Evolutionary conservation across 352 stramenopile genomes (phyloP).

Genomic region (Phytophthora agathidicida): DNA sequence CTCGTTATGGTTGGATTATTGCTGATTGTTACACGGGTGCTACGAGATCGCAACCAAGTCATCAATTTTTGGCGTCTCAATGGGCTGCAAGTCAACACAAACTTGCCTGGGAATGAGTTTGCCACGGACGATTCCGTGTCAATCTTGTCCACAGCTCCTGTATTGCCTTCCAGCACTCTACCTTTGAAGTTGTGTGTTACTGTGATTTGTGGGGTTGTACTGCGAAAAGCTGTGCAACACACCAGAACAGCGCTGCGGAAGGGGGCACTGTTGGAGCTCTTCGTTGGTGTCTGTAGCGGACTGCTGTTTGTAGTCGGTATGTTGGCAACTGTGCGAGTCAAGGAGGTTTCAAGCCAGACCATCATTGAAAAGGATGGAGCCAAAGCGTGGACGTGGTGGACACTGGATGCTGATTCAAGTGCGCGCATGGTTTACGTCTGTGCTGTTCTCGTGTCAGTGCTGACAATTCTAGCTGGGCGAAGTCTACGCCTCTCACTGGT

Average conservation of each 20-base stretch:
- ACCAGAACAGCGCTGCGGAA: neutral
- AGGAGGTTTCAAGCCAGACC: slow-evolving; percentile 16
- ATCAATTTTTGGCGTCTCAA: slow-evolving; percentile 91
- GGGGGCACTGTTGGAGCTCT: slow-evolving; percentile 6
- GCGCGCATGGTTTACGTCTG: slow-evolving; percentile 58
- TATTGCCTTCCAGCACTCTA: slow-evolving; percentile 38
- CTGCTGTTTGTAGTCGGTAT: slow-evolving; percentile 35
- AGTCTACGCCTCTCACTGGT: slow-evolving; percentile 16
- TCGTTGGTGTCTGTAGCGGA: slow-evolving; percentile 15
- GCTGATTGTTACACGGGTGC: slow-evolving; percentile 54
- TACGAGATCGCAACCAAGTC: slow-evolving; percentile 84
- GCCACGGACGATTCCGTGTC: slow-evolving; percentile 80
- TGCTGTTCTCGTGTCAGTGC: slow-evolving; percentile 20
- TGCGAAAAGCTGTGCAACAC: slow-evolving; percentile 29
- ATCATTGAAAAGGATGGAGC: slow-evolving; percentile 2
- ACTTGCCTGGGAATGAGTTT: slow-evolving; percentile 68
- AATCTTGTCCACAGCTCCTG: slow-evolving; percentile 72
- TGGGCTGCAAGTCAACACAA: slow-evolving; percentile 48
- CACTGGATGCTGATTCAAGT: slow-evolving; percentile 40
- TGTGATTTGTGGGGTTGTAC: slow-evolving; percentile 46
- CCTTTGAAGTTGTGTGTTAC: slow-evolving; percentile 32
- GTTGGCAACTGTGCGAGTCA: slow-evolving; percentile 29
- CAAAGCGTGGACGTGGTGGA: slow-evolving; percentile 9
- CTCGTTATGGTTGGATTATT: slow-evolving; percentile 35
- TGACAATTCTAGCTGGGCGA: slow-evolving; percentile 4